Base-by-base conservation (phyloP, 176 grass and related monocot species). In the Triticum monococcum region DNA sequence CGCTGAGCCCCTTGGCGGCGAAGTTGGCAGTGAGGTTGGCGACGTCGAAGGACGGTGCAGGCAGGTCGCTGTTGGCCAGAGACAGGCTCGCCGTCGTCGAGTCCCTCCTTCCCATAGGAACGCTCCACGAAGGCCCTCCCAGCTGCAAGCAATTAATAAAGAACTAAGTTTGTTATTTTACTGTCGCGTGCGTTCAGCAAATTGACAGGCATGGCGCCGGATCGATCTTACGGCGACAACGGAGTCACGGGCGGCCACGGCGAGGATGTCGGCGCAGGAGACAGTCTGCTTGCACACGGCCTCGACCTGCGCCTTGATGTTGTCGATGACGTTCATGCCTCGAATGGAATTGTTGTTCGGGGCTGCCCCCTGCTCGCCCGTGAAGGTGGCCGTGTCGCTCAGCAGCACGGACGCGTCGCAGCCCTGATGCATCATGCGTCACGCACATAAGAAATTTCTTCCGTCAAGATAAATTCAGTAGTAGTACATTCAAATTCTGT, bases 191-290 rank as follows among this genome's bases (percentile, higher is more conserved):
- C 83, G 40, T 41, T 41, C 40, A 41, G 40, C 40, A 41, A 41
- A 41, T 41, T 41, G 9, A 41, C 40, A 3, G n/a, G n/a, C n/a
- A n/a, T n/a, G n/a, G n/a, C n/a, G 41, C 41, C 41, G 0, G 41
- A 1, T 46, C 43, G 43, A 46, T 40, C 61, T 65, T 88, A 97
- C 94, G 6, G 91, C 85, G 17, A 91, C 94, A 31, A 96, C 94
- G 13, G 91, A 93, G 86, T 97, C 89, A 2, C 94, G 92, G 28
- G 94, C 94, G 2, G 92, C 94, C n/a, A 97, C 83, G 31, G 95
- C 92, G 26, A 94, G 83, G 76, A 94, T 92, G 83, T 94, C 92
- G 22, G 92, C 95, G 35, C 95, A 97, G 13, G 92, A 94, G 75
- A 97, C 90, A 2, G 89, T 94, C 89, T 90, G 87, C 23, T 37